Percentiles rank a stretch among this genome's conserved stretches.
Evolutionary conservation across 2,329 filamentous ascomycete genomes (phyloP).

Genomic region (Thermothelomyces thermophilus): DNA sequence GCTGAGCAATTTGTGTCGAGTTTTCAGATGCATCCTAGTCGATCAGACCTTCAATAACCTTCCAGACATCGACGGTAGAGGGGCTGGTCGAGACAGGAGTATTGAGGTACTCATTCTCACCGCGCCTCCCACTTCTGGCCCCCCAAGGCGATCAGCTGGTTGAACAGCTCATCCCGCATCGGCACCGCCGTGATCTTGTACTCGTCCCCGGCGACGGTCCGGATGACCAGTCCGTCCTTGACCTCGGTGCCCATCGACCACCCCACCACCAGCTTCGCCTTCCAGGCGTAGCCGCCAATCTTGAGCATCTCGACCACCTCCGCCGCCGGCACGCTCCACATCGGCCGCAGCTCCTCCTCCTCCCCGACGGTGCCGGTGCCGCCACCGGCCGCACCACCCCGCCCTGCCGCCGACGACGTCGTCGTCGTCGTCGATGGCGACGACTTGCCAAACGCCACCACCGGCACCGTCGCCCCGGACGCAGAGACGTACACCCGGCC

Average conservation of each 20-base stretch:
- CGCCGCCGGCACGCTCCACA: constrained; percentile 63
- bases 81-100: background rate
- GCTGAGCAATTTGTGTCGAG: too few species aligned
- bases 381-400: too few species aligned
- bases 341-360: constrained; percentile 51
- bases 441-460: constrained; percentile 58
- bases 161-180: constrained; percentile 72
- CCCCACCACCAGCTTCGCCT: constrained; percentile 73
- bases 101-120: constrained; percentile 33
- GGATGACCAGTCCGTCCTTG: constrained; percentile 66
- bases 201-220: constrained; percentile 47
- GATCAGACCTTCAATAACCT: too few species aligned
- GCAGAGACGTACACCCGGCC: constrained; percentile 63
- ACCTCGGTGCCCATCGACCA: constrained; percentile 71
- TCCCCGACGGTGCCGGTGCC: constrained; percentile 48
- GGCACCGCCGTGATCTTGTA: constrained; percentile 64
- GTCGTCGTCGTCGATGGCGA: too few species aligned
- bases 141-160: constrained; percentile 64
- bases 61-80: too few species aligned
- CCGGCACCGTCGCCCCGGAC: constrained; percentile 59
- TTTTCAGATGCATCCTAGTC: too few species aligned
- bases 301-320: constrained; percentile 72
- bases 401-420: too few species aligned
- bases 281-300: constrained; percentile 77
- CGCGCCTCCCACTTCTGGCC: constrained; percentile 78